These are phyloP conservation scores for Beta corolliflora DNA, from an alignment of 179 eudicot genomes.

Conservation along the genomic window DNA sequence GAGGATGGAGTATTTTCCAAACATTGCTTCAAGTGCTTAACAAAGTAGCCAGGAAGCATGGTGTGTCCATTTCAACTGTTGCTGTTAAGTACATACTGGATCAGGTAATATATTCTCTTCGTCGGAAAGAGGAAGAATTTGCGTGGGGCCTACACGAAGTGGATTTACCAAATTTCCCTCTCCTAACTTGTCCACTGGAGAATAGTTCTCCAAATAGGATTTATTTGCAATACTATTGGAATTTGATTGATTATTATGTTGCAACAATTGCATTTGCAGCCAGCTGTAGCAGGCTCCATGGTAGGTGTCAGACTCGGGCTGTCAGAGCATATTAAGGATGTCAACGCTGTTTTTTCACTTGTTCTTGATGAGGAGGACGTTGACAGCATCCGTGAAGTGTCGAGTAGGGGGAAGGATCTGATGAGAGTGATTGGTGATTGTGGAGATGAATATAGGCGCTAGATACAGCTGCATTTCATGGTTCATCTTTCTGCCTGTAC, in stretches of 20 bases:
- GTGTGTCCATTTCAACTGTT: conserved; percentile 86
- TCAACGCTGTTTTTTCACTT: conserved; percentile 70
- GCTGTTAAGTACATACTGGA: conserved; percentile 80
- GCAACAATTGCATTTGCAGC: conserved; percentile 56
- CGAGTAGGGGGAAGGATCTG: conserved; percentile 74
- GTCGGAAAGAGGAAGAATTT: not conserved
- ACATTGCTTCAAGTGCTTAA: conserved; percentile 71
- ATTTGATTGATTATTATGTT: not conserved
- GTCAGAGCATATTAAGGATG: conserved; percentile 72
- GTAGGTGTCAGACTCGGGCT: conserved; percentile 91
- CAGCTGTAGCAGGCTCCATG: conserved; percentile 95
- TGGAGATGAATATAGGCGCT: conserved; percentile 89
- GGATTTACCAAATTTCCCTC: not conserved
- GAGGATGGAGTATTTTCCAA: conserved; percentile 96
- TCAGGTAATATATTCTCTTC: conserved; percentile 50
- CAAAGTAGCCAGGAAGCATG: conserved; percentile 69
- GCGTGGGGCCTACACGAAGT: too few relatives aligned
- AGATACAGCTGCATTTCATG: not conserved
- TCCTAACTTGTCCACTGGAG: too few relatives aligned
- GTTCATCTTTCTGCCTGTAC: conserved; percentile 9
- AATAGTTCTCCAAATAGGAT: not conserved
- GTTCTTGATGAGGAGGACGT: conserved; percentile 78
- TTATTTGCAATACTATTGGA: not conserved
- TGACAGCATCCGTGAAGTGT: conserved; percentile 60
- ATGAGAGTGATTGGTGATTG: conserved; percentile 85